These are phyloP conservation scores for Cucurbita argyrosperma DNA, from an alignment of 306 rosid genomes.

Conservation along the genomic window DNA sequence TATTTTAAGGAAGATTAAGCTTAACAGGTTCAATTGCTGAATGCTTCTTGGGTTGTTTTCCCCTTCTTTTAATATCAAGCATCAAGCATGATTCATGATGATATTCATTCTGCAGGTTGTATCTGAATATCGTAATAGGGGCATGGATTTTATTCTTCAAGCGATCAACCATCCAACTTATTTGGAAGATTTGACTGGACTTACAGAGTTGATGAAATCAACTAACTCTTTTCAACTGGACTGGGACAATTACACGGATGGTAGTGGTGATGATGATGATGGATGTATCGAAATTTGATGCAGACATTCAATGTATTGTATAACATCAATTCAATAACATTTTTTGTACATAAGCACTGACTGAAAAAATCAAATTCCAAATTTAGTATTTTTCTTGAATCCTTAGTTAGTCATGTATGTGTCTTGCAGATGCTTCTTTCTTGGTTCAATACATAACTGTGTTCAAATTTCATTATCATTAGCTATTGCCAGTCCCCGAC, in stretches of 20 bases:
- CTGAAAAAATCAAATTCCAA: background rate
- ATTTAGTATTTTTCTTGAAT: background rate
- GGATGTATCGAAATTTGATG: constrained; percentile 53
- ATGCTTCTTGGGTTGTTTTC: background rate
- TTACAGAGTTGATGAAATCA: constrained; percentile 88
- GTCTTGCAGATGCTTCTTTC: background rate
- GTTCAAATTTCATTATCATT: background rate
- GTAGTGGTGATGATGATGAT: constrained; percentile 28
- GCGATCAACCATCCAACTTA: constrained; percentile 87
- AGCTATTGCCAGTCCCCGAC: background rate
- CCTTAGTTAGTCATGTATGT: background rate
- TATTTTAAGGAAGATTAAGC: background rate
- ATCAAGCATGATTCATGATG: background rate
- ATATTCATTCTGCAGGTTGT: constrained; percentile 35
- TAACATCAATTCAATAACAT: background rate
- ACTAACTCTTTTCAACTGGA: constrained; percentile 50
- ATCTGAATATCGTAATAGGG: constrained; percentile 58
- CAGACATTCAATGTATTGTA: background rate
- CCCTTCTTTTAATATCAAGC: background rate
- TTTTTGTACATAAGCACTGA: constrained; percentile 1
- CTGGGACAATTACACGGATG: constrained; percentile 50
- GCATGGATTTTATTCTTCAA: constrained; percentile 62
- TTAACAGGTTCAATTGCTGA: background rate
- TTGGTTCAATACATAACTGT: background rate
- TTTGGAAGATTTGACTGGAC: constrained; percentile 86